Evolutionary conservation across 176 grass and related monocot genomes (phyloP), one percentile per base, ranked within the genome.

Genomic region (Sorghum bicolor): DNA sequence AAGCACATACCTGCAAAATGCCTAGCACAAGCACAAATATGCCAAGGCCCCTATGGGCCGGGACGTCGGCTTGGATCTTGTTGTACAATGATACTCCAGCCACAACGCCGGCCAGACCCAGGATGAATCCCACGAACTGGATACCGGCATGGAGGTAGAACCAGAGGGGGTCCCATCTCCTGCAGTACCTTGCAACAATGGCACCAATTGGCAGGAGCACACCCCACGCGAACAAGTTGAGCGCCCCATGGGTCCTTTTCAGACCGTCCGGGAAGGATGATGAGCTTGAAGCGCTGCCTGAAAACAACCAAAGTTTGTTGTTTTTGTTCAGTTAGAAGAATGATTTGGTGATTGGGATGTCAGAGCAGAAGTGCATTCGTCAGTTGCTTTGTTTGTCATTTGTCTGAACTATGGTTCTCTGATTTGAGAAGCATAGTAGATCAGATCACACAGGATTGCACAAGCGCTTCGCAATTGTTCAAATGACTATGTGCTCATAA

Each of bases 1-100:
- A 67, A 36, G 33, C 22, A 68, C 79, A 26, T 84, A 94, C 96
- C 91, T 99, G 93, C 84, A 96, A 82, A 65, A 99, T 99, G 48
- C 87, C 93, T 13, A 96, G 77, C 78, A 94, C 91, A 71, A 99
- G 91, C 64, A 99, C 88, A 81, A 99, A 99, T 87, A 99, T 96
- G 69, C 96, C 96, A 10, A 99, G 79, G 50, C 91, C 91, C 55
- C 96, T 92, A 78, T 99, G 96, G 8, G 93, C 87, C 3, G 84
- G 83, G 31, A 99, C 89, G 63, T 91, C 82, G 11, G 91, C 96
- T 37, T 99, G 89, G 67, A 99, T 87, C 81, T 87, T 94, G 86
- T 83, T 88, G 76, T 94, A 99, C 32, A 99, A 48, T 19, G 91
- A 87, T 24, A 93, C 90, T 77, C 96, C 96, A 36, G 91, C 91